Evolutionary conservation across 176 grass and related monocot genomes (phyloP), one percentile per base, ranked within the genome.

Genomic region (Typha latifolia): DNA sequence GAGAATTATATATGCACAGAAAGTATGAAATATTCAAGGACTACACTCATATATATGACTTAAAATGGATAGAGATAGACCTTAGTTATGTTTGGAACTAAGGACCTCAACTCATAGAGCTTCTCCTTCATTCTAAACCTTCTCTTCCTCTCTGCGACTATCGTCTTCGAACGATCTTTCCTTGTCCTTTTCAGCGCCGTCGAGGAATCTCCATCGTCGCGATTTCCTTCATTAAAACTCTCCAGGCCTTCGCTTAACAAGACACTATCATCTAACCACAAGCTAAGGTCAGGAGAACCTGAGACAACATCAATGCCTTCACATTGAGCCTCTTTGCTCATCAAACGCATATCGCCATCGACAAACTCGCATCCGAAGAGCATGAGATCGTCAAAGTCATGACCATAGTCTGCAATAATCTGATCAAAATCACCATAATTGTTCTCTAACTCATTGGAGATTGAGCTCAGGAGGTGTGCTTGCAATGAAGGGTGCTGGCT

Each of bases 51-150:
- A 66, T 14, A 12, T 69, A 69, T 12, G 14, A 23, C 5, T 21
- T 13, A 69, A 69, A 49, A 19, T 51, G 43, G 7, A 57, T 59
- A 61, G 51, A 62, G 20, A 24, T 47, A 47, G 62, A 80, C 91
- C 87, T 99, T 99, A 1, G 89, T 93, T 32, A 99, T 99, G 67
- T 89, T 99, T 5, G 94, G 89, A 77, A 99, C 94, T 48, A 99
- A 75, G 4, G 94, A 67, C 8, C 94, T 77, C 10, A 99, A 82
- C 76, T 99, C 89, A 69, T 93, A 99, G 70, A 99, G 89, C 70
- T 59, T 93, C 83, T 99, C 94, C 79, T 93, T 93, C 94, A 99
- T 93, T 13, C 86, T 73, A 79, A 87, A 79, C 70, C 94, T 84
- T 37, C 94, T 47, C 74, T 82, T 90, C 67, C 94, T 81, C 83